phyloP scores from a whole-genome alignment of 2,329 filamentous ascomycete species.

The Hypoxylon sp. region DNA sequence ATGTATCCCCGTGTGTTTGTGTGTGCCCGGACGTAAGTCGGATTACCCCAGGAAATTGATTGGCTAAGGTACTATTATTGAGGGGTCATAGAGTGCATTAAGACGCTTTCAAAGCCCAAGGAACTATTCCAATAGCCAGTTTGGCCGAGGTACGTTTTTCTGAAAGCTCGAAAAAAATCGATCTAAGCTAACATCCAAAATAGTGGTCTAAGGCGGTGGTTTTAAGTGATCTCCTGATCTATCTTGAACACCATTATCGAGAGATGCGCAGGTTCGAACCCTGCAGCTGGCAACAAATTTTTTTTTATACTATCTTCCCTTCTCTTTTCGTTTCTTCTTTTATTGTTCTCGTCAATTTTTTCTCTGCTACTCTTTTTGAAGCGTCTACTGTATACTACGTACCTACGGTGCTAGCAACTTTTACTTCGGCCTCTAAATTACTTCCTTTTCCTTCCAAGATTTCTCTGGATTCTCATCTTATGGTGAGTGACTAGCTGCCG shows the following conservation, averaged over 20 bases:
- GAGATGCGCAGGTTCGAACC: conserved; percentile 46
- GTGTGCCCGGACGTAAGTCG: background rate
- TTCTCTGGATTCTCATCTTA: background rate
- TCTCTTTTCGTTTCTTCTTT: background rate
- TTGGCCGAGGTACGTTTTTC: conserved; percentile 40
- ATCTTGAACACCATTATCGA: conserved; percentile 46
- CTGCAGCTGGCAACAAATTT: conserved; percentile 40
- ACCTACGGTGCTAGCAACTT: background rate
- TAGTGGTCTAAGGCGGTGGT: conserved; percentile 45
- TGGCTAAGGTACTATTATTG: background rate
- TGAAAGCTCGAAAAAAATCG: background rate
- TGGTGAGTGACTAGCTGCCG: background rate
- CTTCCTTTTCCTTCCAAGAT: background rate
- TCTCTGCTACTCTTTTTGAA: too few relatives aligned
- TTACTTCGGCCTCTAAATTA: too few relatives aligned
- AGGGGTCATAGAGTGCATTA: conserved; percentile 19
- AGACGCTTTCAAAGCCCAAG: background rate
- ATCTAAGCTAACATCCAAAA: conserved; percentile 20
- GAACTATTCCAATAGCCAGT: conserved; percentile 26
- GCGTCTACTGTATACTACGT: background rate
- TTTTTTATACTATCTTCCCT: conserved; percentile 10
- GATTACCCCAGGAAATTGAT: conserved; percentile 1
- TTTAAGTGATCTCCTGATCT: conserved; percentile 36
- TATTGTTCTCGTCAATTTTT: background rate
- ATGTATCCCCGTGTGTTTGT: background rate